Evolutionary conservation across 2,329 filamentous ascomycete genomes (phyloP).

Genomic region (Cercospora canescens): DNA sequence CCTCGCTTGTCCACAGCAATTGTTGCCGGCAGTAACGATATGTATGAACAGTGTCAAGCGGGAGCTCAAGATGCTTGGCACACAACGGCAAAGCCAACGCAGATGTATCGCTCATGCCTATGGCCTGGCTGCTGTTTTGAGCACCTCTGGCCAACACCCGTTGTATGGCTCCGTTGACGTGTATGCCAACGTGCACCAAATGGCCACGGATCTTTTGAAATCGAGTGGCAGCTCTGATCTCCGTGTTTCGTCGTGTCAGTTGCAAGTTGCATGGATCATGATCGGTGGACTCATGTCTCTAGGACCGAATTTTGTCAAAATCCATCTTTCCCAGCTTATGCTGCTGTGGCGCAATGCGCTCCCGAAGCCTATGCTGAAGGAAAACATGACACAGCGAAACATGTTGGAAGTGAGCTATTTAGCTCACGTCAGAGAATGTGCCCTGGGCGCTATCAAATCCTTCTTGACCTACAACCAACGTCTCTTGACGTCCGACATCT

Average conservation of each 20-base stretch:
- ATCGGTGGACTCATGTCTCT: constrained; percentile 96
- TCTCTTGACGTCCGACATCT: constrained; percentile 88
- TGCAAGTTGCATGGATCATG: constrained; percentile 96
- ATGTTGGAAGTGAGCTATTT: constrained; percentile 89
- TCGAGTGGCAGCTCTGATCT: constrained; percentile 89
- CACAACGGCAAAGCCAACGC: constrained; percentile 74
- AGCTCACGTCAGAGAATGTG: constrained; percentile 91
- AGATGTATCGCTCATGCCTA: constrained; percentile 90
- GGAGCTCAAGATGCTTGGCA: constrained; percentile 76
- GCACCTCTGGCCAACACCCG: constrained; percentile 82
- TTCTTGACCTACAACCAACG: constrained; percentile 94
- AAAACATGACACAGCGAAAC: constrained; percentile 81
- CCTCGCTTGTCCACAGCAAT: constrained; percentile 85
- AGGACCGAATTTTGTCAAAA: constrained; percentile 97
- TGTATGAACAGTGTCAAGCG: constrained; percentile 94
- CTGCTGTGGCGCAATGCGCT: constrained; percentile 96
- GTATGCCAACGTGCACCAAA: constrained; percentile 84
- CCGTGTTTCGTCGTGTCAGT: constrained; percentile 86
- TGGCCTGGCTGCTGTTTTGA: constrained; percentile 85
- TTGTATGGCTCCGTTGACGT: constrained; percentile 95
- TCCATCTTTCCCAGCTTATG: constrained; percentile 90
- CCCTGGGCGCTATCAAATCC: constrained; percentile 83
- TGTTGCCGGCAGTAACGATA: constrained; percentile 86
- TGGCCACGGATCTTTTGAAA: constrained; percentile 90
- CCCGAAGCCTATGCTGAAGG: constrained; percentile 89